Evolutionary conservation across 768 basidiomycete species (phyloP), one percentile per base, ranked within the genome.

Genomic region (Termitomyces sp.): DNA sequence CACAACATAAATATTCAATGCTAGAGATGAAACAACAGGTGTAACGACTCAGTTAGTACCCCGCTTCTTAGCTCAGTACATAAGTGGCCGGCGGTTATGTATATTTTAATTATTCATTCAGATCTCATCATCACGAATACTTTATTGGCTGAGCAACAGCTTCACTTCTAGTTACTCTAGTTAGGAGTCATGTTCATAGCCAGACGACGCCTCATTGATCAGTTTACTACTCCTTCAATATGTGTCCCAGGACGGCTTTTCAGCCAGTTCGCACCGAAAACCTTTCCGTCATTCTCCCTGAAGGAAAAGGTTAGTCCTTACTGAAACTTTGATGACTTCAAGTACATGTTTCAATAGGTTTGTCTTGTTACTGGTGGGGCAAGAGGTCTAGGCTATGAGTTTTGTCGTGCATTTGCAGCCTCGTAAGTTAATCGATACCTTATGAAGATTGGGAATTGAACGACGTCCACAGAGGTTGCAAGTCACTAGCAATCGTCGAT

Each of bases 331-430:
- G 2, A 57, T 14, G 56, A 35, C 36, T 30, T 28, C 16, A 22
- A 57, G 33, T 52, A 44, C 8, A 57, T 30, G 56, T 60, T 36
- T 42, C 20, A 7, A 66, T 20, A 96, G 87, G 93, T 94, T 54
- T 92, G 92, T 73, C 75, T 95, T 64, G 86, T 98, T 52, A 98
- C 96, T 40, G 96, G 96, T 47, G 96, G 87, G 54, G 96, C 94
- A 13, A 81, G 90, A 65, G 96, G 96, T 7, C 76, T 98, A 47
- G 96, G 96, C 7, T 81, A 89, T 63, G 88, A 93, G 70, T 93
- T 98, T 69, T 94, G 93, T 69, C 82, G 86, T 47, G 94, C 94
- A 13, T 94, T 98, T 71, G 66, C 94, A 63, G 86, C 90, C 72
- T 90, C 90, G 90, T 92, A 65, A 65, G 84, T 24, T 18, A 74